Evolutionary conservation across 2,329 filamentous ascomycete genomes (phyloP).

Genomic region (Colletotrichum falcatum): DNA sequence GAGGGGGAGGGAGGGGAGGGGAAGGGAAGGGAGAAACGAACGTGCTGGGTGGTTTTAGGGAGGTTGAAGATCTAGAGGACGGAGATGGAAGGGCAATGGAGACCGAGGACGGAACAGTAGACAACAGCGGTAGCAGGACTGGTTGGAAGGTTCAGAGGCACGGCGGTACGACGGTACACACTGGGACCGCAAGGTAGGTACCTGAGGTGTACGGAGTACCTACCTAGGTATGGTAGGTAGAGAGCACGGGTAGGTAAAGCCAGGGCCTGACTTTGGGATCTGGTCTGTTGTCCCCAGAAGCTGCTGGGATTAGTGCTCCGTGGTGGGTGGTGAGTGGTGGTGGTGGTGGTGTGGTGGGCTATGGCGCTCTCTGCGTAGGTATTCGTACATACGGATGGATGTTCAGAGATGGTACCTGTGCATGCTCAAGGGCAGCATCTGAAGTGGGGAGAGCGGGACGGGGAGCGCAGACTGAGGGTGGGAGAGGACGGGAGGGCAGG

Average conservation of each 20-base stretch:
- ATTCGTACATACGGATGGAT: not conserved
- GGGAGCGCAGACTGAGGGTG: not conserved
- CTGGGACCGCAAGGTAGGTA: not conserved
- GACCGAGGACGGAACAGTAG: slow-evolving; percentile 22
- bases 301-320: slow-evolving; percentile 28
- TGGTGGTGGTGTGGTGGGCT: slow-evolving; percentile 11
- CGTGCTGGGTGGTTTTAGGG: slow-evolving; percentile 30
- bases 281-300: slow-evolving; percentile 31
- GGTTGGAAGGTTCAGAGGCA: slow-evolving; percentile 8
- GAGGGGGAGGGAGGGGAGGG: not conserved
- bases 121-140: slow-evolving; percentile 15
- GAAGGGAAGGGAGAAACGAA: slow-evolving; percentile 24
- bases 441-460: slow-evolving; percentile 13
- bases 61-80: slow-evolving; percentile 39
- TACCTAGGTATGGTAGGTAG: too few relatives aligned
- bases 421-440: slow-evolving; percentile 1
- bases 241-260: too few relatives aligned
- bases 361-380: not conserved
- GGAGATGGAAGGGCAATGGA: slow-evolving; percentile 31
- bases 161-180: slow-evolving; percentile 1
- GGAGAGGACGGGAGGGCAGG: not conserved
- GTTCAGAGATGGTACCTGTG: slow-evolving; percentile 2
- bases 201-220: too few relatives aligned
- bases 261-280: slow-evolving; percentile 21
- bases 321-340: slow-evolving; percentile 15